Base-by-base conservation (phyloP, 1,139 yeast genomes). In the Blastobotrys aristatus region DNA sequence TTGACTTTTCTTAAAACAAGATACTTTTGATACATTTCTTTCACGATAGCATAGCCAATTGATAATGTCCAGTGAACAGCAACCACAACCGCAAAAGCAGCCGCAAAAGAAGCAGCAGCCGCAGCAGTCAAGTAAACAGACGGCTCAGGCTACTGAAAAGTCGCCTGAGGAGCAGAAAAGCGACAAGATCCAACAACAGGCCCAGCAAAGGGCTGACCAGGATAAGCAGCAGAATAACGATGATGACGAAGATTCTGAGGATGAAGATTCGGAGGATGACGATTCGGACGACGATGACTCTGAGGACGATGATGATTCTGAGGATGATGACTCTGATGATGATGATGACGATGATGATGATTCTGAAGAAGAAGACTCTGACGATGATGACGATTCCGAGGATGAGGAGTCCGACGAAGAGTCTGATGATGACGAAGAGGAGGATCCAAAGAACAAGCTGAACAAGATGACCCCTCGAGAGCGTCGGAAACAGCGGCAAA, bases 391-490 rank as follows among this genome's bases (percentile, higher is more conserved):
- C 13, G 37, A 32, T 14, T 20, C 17, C 30, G 18, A 8, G 4
- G 36, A 20, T 4, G 37, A 27, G 4, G 43, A 40, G 27, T 40
- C 43, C 14, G 43, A 40, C 14, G 43, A 40, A 17, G 35, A 40
- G 13, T 10, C 11, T 21, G 34, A 30, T n/a, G 37, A n/a, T 11
- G 27, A 27, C 8, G 14, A 31, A 11, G 37, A 16, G 21, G 34
- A 40, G 20, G n/a, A n/a, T 4, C 26, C 16, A 24, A 24, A 24
- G 27, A 24, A 10, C 27, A 24, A 24, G 10, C 5, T 16, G 20
- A 20, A 21, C 32, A 14, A 14, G 22, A 14, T 27, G 22, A 26
- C 34, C 16, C 33, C 20, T 16, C 20, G 33, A 24, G 22, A 26
- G 16, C 20, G 26, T 29, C 24, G 34, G 21, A 27, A 30, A 13